Percentiles rank a stretch among this genome's conserved stretches.
Evolutionary conservation across 1,284 basidiomycete genomes (phyloP).

Genomic region (Tremellales sp.): DNA sequence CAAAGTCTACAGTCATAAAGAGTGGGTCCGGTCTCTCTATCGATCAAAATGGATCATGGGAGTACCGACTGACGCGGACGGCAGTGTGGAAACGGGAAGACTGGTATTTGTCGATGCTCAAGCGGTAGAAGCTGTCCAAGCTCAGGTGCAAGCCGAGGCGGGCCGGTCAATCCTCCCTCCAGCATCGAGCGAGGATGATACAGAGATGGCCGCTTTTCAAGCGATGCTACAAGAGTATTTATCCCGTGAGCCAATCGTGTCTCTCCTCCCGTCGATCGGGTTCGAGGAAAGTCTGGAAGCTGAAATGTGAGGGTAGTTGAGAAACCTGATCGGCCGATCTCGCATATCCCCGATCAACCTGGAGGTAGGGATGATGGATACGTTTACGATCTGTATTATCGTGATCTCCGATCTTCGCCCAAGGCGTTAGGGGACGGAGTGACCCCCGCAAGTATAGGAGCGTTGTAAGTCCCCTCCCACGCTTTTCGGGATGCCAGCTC

Average conservation of each 20-base stretch:
- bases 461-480: constrained; percentile 26
- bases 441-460: constrained; percentile 19
- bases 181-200: constrained; percentile 21
- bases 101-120: constrained; percentile 44
- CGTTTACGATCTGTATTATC: constrained; percentile 50
- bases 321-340: no score
- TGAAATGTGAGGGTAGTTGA: no score
- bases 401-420: constrained; percentile 26
- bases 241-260: constrained; percentile 39
- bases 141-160: background rate
- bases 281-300: no score
- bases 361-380: constrained; percentile 38
- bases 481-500: background rate
- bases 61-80: no score
- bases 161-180: background rate
- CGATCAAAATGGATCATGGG: background rate
- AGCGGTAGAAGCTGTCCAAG: constrained; percentile 24
- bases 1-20: constrained; percentile 29
- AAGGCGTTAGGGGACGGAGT: constrained; percentile 31
- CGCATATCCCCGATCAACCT: background rate
- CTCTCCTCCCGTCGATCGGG: no score
- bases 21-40: constrained; percentile 21
- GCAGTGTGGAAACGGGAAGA: constrained; percentile 17
- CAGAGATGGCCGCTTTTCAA: constrained; percentile 46
- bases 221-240: constrained; percentile 48